Percentiles rank a stretch among this genome's conserved stretches.
Evolutionary conservation across 306 rosid species (phyloP).

Genomic region (Casuarina cunninghamiana): DNA sequence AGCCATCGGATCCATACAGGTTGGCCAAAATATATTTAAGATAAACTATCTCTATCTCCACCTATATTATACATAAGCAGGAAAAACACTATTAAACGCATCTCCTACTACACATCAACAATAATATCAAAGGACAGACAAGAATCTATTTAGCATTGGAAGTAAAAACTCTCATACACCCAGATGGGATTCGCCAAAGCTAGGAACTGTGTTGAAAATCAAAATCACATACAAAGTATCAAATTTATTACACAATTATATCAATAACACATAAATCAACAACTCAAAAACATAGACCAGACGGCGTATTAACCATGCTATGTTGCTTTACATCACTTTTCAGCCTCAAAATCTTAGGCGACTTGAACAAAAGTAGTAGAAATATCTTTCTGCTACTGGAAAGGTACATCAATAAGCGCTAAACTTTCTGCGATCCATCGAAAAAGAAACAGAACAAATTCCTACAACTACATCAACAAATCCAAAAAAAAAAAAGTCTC

Average conservation of each 20-base stretch:
- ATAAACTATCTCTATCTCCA: slow-evolving; percentile 21
- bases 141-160: not conserved
- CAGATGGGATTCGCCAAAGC: not conserved
- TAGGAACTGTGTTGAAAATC: not conserved
- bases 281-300: not conserved
- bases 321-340: not conserved
- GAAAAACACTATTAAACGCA: slow-evolving; percentile 24
- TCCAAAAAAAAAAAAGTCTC: not conserved
- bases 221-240: too few relatives aligned
- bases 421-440: slow-evolving; percentile 9
- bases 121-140: slow-evolving; percentile 1
- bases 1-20: slow-evolving; percentile 31
- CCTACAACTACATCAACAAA: not conserved
- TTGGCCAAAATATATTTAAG: slow-evolving; percentile 13
- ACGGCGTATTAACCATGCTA: not conserved
- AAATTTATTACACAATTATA: not conserved
- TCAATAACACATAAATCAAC: not conserved
- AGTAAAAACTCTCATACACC: not conserved
- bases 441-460: slow-evolving; percentile 4
- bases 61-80: slow-evolving; percentile 28
- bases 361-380: slow-evolving; percentile 3
- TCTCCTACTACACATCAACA: slow-evolving; percentile 6
- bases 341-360: slow-evolving; percentile 2
- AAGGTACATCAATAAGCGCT: not conserved
- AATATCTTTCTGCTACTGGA: slow-evolving; percentile 5